These are phyloP conservation scores for Entonaema liquescens DNA, from an alignment of 495 filamentous ascomycete species.

Conservation along the genomic window DNA sequence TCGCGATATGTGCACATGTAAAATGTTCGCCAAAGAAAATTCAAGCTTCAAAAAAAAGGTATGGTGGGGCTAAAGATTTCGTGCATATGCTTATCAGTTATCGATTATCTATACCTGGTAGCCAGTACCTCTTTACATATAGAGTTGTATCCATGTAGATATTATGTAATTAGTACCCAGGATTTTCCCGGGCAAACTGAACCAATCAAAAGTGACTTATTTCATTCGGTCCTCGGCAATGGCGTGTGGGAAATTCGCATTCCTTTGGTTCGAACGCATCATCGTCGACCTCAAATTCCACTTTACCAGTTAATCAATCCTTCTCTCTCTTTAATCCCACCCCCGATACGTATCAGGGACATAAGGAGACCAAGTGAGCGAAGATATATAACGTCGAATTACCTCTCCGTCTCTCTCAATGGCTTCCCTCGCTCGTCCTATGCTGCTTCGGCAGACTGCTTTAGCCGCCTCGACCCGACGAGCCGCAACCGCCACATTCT, in stretches of 20 bases:
- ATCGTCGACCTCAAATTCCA: slow-evolving; percentile 23
- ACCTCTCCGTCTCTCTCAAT: slow-evolving; percentile 43
- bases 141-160: too few relatives aligned
- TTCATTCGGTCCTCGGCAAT: slow-evolving; percentile 35
- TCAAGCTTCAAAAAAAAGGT: slow-evolving; percentile 20
- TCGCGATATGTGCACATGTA: not conserved
- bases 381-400: not conserved
- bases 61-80: slow-evolving; percentile 19
- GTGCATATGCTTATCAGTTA: not conserved
- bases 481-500: slow-evolving; percentile 39
- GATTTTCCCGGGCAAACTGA: slow-evolving; percentile 23
- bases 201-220: slow-evolving; percentile 38
- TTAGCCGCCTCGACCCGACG: slow-evolving; percentile 48
- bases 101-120: slow-evolving; percentile 3
- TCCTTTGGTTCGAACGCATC: slow-evolving; percentile 18
- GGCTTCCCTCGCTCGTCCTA: slow-evolving; percentile 64
- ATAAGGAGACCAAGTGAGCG: not conserved
- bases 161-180: slow-evolving; percentile 26
- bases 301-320: not conserved
- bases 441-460: slow-evolving; percentile 61
- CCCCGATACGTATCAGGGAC: slow-evolving; percentile 16
- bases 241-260: slow-evolving; percentile 1
- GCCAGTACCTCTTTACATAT: too few relatives aligned
- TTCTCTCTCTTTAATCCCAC: not conserved
- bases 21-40: slow-evolving; percentile 12